Conservation (phyloP, 2,329 filamentous ascomycete species). For the Fusarium sp. region DNA sequence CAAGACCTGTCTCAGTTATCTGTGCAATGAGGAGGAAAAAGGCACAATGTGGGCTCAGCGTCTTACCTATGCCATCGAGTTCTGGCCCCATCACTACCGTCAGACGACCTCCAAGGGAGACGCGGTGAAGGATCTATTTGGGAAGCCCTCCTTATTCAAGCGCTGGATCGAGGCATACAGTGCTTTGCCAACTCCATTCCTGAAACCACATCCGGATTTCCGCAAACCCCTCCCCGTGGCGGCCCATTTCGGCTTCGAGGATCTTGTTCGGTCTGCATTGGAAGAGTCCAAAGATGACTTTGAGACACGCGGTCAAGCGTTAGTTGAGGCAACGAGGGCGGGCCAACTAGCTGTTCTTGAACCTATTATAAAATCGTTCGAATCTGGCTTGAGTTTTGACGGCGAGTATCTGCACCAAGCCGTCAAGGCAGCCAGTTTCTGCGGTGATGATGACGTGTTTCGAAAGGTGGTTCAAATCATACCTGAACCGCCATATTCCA, state of each 20-base stretch:
- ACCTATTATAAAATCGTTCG: background rate
- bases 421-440: background rate
- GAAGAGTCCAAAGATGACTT: background rate
- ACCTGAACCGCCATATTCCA: background rate
- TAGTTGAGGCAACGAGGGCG: background rate
- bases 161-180: slow-evolving; percentile 6
- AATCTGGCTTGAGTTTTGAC: background rate
- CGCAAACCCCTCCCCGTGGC: background rate
- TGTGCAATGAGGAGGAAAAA: background rate
- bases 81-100: background rate
- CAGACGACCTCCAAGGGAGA: no score
- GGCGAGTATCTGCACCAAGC: background rate
- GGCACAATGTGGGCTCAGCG: background rate
- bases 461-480: background rate
- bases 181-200: background rate
- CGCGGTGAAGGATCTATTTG: background rate
- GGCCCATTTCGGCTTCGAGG: background rate
- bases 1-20: background rate
- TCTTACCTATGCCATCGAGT: slow-evolving; percentile 2
- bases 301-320: background rate
- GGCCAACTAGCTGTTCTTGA: background rate
- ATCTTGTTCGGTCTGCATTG: background rate
- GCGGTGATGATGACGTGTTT: background rate
- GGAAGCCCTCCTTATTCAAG: background rate
- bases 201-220: background rate